Evolutionary conservation across 495 filamentous ascomycete genomes (phyloP).

Genomic region (Aspergillus incahuasiensis): DNA sequence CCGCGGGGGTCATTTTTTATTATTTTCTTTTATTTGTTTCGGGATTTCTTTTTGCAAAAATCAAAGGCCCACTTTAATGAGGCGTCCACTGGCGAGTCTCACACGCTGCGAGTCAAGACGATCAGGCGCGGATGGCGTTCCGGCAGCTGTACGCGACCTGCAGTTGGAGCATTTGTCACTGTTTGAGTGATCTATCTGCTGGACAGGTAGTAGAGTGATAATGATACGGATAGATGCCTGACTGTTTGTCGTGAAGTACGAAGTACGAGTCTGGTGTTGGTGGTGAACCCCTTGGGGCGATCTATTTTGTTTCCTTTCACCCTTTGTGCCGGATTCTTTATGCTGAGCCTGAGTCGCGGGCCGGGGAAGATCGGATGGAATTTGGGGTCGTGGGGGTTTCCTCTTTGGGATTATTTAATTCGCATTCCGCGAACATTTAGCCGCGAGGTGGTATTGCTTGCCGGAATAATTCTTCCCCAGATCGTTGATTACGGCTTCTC

Average conservation of each 20-base stretch:
- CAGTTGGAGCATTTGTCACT: constrained; percentile 4
- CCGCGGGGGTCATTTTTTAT: constrained; percentile 19
- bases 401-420: background rate
- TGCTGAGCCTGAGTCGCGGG: constrained; percentile 16
- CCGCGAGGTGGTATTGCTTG: background rate
- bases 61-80: constrained; percentile 13
- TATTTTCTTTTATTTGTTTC: constrained; percentile 12
- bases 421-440: background rate
- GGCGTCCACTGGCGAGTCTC: constrained; percentile 11
- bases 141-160: constrained; percentile 17
- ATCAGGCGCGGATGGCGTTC: constrained; percentile 28
- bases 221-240: background rate
- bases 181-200: constrained; percentile 5
- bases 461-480: background rate
- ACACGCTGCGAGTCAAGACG: constrained; percentile 23
- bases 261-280: background rate
- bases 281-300: too few species aligned
- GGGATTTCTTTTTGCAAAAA: constrained; percentile 9
- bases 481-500: background rate
- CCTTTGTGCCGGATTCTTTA: constrained; percentile 10
- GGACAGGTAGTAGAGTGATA: background rate
- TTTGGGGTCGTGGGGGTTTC: constrained; percentile 15
- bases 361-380: constrained; percentile 24
- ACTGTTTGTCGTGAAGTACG: background rate
- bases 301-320: constrained; percentile 15